Evolutionary conservation across 345 rosid genomes (phyloP), one percentile per base, ranked within the genome.

Genomic region (Salix arbutifolia): DNA sequence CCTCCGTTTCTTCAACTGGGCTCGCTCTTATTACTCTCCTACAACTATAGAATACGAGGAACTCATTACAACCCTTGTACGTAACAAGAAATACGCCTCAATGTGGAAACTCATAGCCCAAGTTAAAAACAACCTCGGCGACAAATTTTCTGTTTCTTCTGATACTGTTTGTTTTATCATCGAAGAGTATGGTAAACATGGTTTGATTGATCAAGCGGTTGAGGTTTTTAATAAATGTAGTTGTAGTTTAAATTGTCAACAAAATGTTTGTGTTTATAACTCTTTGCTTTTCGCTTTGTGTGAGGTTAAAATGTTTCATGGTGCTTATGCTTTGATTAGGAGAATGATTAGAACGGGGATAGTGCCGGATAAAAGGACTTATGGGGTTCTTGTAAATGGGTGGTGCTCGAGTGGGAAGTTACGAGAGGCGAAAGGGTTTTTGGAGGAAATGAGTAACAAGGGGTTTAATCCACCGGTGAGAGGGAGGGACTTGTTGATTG

Each of bases 1-100:
- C n/a, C 76, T 93, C 81, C 89, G 94, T 35, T 95, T 93, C 93
- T 91, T 95, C 89, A 86, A 90, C 25, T 93, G 99, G 96, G 97
- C 92, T 2, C 88, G 90, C 37, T 84, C 87, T 37, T 77, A 28
- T 65, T 91, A 95, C 84, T 62, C 77, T 16, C 96, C 98, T 21
- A 90, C 97, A 30, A 88, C 96, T 3, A 69, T 87, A 14, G 92
- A 95, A 33, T 89, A 83, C 66, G 94, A 93, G 77, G 89, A 93
- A 83, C 89, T 93, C 65, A 83, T 90, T 64, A 88, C 84, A 83
- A 91, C 87, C 76, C 82, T 95, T 13, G 90, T 91, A 58, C 72
- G 76, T 0, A 83, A 89, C 67, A 83, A 89, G 38, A 87, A 89
- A 14, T 91, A 89, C 73, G 86, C 92, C 69, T 90, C 98, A 31